A percentile compares a stretch with the other conserved stretches of the same genome.
phyloP scores from a whole-genome alignment of 805 yeast species.

The Metschnikowia lochheadii region DNA sequence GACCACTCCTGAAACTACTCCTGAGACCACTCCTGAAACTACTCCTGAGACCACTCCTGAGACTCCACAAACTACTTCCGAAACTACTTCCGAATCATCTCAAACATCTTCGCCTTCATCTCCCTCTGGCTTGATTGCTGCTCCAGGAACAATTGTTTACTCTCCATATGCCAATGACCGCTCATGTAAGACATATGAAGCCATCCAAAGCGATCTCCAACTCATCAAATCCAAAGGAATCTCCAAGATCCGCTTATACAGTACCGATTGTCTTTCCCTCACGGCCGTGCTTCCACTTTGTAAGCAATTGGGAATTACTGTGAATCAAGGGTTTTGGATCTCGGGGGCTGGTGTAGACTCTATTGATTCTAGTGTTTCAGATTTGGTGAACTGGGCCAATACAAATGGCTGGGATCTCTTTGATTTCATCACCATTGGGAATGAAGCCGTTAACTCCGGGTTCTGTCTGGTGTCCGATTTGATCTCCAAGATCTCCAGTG shows the following conservation, averaged over 20 bases:
- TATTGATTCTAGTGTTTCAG: constrained; percentile 55
- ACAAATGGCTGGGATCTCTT: constrained; percentile 68
- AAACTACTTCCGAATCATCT: not conserved
- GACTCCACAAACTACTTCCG: not conserved
- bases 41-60: not conserved
- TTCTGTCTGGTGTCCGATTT: constrained; percentile 61
- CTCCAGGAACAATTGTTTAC: constrained; percentile 64
- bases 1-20: not conserved
- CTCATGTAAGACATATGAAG: constrained; percentile 56
- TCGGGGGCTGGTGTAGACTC: constrained; percentile 60
- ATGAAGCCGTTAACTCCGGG: constrained; percentile 74
- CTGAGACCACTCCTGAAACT: not conserved
- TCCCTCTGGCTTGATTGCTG: constrained; percentile 20
- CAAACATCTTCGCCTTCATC: not conserved
- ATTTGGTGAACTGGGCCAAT: constrained; percentile 44
- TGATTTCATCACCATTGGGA: constrained; percentile 77
- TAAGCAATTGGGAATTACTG: constrained; percentile 54
- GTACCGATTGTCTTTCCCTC: constrained; percentile 78
- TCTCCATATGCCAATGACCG: constrained; percentile 73
- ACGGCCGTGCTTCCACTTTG: constrained; percentile 62
- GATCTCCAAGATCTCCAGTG: constrained; percentile 58
- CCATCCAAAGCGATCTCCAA: constrained; percentile 56
- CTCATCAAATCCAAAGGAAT: constrained; percentile 60
- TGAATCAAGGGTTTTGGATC: constrained; percentile 90
- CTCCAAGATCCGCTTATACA: constrained; percentile 68